Conservation (phyloP, 371 early-diverging fungal genomes). For the Mortierella sp. region DNA sequence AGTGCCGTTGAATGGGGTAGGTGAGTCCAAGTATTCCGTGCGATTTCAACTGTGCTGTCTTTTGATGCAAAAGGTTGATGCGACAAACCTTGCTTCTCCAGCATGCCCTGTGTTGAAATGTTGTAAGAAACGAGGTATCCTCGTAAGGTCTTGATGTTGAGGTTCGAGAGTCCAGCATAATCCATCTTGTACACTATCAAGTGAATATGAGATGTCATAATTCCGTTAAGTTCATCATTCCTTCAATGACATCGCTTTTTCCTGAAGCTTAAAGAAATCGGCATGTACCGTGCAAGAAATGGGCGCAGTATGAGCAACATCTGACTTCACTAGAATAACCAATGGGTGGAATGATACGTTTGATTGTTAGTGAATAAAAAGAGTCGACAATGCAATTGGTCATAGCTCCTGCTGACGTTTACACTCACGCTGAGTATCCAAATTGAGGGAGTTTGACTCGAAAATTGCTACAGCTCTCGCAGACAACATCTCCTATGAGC, state of each 20-base stretch:
- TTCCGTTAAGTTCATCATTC: neutral
- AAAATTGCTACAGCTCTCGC: constrained; percentile 43
- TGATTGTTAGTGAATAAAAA: neutral
- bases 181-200: constrained; percentile 49
- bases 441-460: constrained; percentile 48
- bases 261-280: neutral
- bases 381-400: neutral
- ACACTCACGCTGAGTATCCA: constrained; percentile 42
- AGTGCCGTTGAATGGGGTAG: neutral
- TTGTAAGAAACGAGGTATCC: constrained; percentile 51
- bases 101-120: constrained; percentile 53
- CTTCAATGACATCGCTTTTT: neutral
- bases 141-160: constrained; percentile 52
- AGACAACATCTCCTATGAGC: constrained; percentile 38
- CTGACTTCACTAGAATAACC: constrained; percentile 38
- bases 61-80: neutral
- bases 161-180: constrained; percentile 37
- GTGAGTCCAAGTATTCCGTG: neutral
- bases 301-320: constrained; percentile 49
- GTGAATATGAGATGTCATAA: neutral
- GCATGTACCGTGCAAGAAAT: constrained; percentile 43
- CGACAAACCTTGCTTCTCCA: constrained; percentile 54
- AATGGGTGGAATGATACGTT: neutral
- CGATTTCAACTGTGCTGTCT: neutral
- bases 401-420: neutral